Evolutionary conservation across 148 eudicot genomes (phyloP).

Genomic region (Pouteria glomerata): DNA sequence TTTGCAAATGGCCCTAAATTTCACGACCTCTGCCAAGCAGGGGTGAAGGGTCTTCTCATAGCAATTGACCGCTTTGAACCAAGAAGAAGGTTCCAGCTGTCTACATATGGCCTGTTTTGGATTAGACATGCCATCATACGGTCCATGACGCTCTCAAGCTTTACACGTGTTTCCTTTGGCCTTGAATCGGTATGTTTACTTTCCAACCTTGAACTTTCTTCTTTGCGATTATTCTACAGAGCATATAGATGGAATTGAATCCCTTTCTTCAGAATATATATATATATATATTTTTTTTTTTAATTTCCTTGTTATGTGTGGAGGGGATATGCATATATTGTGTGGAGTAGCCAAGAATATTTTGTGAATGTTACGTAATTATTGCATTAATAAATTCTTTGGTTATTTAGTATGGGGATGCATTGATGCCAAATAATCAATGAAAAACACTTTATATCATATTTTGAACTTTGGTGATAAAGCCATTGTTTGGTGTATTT

Average conservation of each 20-base stretch:
- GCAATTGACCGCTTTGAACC: constrained; percentile 98
- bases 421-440: no score
- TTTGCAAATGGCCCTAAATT: constrained; percentile 64
- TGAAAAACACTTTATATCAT: no score
- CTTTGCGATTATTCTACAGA: no score
- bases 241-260: no score
- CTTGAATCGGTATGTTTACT: constrained; percentile 74
- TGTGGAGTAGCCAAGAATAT: no score
- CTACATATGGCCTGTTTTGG: constrained; percentile 89
- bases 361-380: not conserved
- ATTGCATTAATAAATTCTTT: not conserved
- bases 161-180: constrained; percentile 85
- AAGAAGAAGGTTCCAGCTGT: constrained; percentile 55
- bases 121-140: constrained; percentile 84
- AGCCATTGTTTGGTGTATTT: not conserved
- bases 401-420: not conserved
- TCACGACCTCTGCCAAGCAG: constrained; percentile 95
- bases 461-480: no score
- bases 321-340: no score
- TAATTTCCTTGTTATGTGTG: no score
- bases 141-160: constrained; percentile 85
- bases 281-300: no score
- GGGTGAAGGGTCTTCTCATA: constrained; percentile 81
- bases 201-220: not conserved
- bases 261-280: no score